Evolutionary conservation across 257 asterid species (phyloP), one percentile per base, ranked within the genome.

Genomic region (Paulownia fortunei): DNA sequence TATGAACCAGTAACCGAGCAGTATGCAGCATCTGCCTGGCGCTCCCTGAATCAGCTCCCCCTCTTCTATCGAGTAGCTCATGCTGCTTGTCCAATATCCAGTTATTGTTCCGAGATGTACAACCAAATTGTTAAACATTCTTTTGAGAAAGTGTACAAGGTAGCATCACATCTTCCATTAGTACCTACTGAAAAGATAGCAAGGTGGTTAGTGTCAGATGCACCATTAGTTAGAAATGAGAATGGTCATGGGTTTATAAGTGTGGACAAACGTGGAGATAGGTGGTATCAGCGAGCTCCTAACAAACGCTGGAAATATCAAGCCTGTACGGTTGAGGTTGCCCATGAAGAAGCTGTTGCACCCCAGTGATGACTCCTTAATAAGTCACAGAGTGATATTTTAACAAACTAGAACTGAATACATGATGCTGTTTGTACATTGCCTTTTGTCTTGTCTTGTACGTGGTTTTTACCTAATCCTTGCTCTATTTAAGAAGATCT

Each of bases 1-100:
- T 94, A 87, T 0, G 97, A 94, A 68, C 97, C 94, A 0, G 83
- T 90, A 8, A 96, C 97, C 0, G 97, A 90, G 97, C 90, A 85
- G 26, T 88, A 87, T 34, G 96, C 89, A 0, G 80, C 80, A 0
- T 80, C 86, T 0, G 85, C 91, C 0, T 94, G 97, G 97, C 84
- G 69, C 13, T 81, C 92, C 58, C 78, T 94, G 60, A 94, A 88
- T 41, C 88, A 79, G 77, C 87, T 90, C 19, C 91, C 94, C 2
- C 81, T 92, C 44, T 85, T 94, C 79, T 91, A 94, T 49, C 86
- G 65, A 59, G 89, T 92, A 18, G 92, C 91, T 66, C 90, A 86
- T 73, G 92, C 85, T 0, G 88, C 91, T 15, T 84, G 69, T 5
- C 98, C 98, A 1, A 79, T 90, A 0, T 97, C 97, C 52, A 76